Conservation (phyloP, 768 basidiomycete genomes). For the Hypholoma sublateritium region DNA sequence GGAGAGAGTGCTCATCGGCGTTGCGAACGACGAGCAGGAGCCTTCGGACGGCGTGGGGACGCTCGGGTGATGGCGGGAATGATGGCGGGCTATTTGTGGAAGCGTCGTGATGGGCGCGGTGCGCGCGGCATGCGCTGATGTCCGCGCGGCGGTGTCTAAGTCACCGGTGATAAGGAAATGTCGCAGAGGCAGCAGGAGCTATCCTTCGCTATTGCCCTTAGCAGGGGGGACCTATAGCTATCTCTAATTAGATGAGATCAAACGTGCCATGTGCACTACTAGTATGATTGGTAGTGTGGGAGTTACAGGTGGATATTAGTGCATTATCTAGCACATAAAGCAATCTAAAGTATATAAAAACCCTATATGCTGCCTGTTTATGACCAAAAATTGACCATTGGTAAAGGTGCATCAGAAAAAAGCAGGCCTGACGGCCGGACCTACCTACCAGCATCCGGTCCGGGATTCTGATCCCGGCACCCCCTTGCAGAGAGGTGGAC, state of each 20-base stretch:
- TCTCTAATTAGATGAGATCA: not conserved
- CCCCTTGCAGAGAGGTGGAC: conserved; percentile 26
- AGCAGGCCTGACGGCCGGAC: too few species aligned
- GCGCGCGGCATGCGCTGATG: not conserved
- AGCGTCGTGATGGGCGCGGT: not conserved
- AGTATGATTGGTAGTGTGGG: not conserved
- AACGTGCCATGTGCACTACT: not conserved
- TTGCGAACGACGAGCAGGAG: too few species aligned
- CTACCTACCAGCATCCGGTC: too few species aligned
- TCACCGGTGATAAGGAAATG: not conserved
- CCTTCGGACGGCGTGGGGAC: too few species aligned
- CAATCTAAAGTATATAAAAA: too few species aligned
- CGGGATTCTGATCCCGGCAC: too few species aligned
- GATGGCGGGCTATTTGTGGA: not conserved
- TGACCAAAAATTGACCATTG: too few species aligned
- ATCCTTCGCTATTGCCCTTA: not conserved
- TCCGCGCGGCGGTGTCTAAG: not conserved
- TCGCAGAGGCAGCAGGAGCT: not conserved
- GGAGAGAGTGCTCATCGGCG: too few species aligned
- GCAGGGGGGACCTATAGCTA: not conserved
- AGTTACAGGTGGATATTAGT: not conserved
- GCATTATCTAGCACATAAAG: too few species aligned
- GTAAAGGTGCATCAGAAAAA: too few species aligned
- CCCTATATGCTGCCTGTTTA: too few species aligned
- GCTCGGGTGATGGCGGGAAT: too few species aligned